Base-by-base conservation (phyloP, 345 rosid species). In the Salix brachista region DNA sequence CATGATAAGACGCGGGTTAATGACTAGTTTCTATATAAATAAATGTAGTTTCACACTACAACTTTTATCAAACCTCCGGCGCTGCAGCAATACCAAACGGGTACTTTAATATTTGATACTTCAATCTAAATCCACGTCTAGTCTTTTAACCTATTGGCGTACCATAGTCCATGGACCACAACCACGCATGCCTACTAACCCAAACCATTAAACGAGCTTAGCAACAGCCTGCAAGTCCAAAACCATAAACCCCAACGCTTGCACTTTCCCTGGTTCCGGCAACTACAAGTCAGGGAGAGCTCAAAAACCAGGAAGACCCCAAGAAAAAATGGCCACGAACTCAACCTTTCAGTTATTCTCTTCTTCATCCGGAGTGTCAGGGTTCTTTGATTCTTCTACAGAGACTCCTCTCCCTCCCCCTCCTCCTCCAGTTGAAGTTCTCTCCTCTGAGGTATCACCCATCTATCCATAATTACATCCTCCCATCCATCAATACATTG, bases 381-480 rank as follows among this genome's bases (percentile, higher is more conserved):
- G 89, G 60, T 86, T 94, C 62, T 79, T 86, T 14, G 93, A 89
- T 54, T 77, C 77, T 66, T 42, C 91, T 17, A 61, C 85, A 16
- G 89, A 83, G 65, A 48, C 82, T 58, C 77, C 87, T 72, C 89
- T 77, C 32, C 91, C 90, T 56, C 93, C 94, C 32, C 90, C 92
- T 2, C 92, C 94, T 70, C 90, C 93, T 77, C 86, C 89, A 67
- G 52, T 85, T 14, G 98, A 94, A 87, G 92, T 94, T 28, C 83
- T 87, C 65, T 72, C 86, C 76, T 89, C 93, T 52, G 90, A 88
- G 92, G 96, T 91, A 80, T 34, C 68, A 1, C 21, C 46, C 69
- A 37, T n/a, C 28, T 10, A 19, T 52, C 26, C 39, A 13, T 65
- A 2, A 48, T 8, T 67, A 23, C 14, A 14, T 42, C 26, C 61